Evolutionary conservation across 129 eudicot genomes (phyloP).

Genomic region (Erigeron canadensis): DNA sequence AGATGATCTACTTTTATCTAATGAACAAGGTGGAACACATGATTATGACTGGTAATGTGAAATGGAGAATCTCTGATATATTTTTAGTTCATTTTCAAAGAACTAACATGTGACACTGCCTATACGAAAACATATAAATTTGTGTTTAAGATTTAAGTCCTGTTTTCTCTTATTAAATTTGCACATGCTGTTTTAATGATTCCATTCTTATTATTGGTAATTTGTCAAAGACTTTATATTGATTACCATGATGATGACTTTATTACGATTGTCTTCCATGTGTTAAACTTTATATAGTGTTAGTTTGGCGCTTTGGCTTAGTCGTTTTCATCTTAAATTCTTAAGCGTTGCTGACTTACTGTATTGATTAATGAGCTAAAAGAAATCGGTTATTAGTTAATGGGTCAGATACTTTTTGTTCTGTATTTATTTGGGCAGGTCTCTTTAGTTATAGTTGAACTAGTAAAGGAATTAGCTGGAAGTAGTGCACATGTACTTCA

Average conservation of each 20-base stretch:
- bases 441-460: not conserved
- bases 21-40: slow-evolving; percentile 55
- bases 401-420: not conserved
- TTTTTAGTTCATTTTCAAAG: no score
- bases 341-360: no score
- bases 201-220: no score
- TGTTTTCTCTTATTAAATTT: no score
- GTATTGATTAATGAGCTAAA: not conserved
- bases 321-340: no score
- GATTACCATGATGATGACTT: not conserved
- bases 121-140: no score
- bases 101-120: no score
- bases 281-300: not conserved
- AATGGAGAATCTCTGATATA: no score
- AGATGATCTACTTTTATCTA: slow-evolving; percentile 68
- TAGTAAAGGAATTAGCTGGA: not conserved
- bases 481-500: not conserved
- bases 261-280: not conserved
- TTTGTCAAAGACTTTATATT: not conserved
- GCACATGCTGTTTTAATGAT: no score
- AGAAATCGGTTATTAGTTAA: not conserved
- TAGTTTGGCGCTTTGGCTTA: no score
- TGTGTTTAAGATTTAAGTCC: no score
- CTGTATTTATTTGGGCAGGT: not conserved
- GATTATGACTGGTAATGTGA: slow-evolving; percentile 1